Base-by-base conservation (phyloP, 345 rosid genomes). In the Boechera divaricarpa region DNA sequence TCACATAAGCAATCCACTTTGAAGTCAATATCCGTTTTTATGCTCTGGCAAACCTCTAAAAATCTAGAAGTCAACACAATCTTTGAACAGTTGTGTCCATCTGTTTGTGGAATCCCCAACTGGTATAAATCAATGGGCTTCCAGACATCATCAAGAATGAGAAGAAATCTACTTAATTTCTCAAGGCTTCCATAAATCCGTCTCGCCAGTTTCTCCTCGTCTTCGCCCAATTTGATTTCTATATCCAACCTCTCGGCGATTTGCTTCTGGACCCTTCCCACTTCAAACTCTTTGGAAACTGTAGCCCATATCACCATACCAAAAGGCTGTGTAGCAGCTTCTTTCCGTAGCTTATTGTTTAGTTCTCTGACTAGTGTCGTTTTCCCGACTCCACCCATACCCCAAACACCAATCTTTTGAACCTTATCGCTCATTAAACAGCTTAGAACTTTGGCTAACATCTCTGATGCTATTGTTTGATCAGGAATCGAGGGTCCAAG, bases 71-170 rank as follows among this genome's bases (percentile, higher is more conserved):
- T 75, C 67, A 76, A 32, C 5, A 80, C 47, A 26, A 82, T 13
- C 70, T 82, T 81, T 5, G 80, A 81, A 29, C 42, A 18, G 10
- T 59, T 73, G 41, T 48, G 70, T 58, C n/a, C 16, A 54, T 32
- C 56, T 29, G 61, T 54, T 15, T 15, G 49, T 35, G 84, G 81
- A 68, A 81, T 77, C 29, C 84, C 81, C 53, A 81, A 52, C 33
- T 61, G 56, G 42, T 66, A 24, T 57, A 81, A 48, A 56, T 81
- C 79, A 74, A 81, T 63, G 56, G 55, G 60, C 59, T 73, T 72
- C 84, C 84, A 81, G 3, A 81, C 58, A 58, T 81, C 81, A 69
- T 81, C 84, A 44, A 81, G 77, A 59, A 81, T 54, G 68, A 81
- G 52, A 47, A 81, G 79, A 73, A 81, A 73, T 35, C 45, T 73